phyloP scores from a whole-genome alignment of 192 early-diverging fungal genomes.

The Coemansia sp. region DNA sequence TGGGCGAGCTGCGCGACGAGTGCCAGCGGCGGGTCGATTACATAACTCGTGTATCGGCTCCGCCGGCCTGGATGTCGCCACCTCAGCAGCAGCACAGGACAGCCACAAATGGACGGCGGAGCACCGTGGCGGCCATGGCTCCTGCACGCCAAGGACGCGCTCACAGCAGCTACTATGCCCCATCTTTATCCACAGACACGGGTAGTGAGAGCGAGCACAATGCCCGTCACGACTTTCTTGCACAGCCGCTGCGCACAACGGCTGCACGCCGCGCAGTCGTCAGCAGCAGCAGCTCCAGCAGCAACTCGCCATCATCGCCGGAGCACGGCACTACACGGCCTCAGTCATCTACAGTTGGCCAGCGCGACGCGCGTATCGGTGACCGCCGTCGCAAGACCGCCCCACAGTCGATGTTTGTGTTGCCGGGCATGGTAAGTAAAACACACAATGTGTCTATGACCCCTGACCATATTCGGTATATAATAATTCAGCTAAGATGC shows the following conservation, averaged over 20 bases:
- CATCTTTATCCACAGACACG: neutral
- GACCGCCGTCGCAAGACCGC: constrained; percentile 38
- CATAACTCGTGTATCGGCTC: constrained; percentile 41
- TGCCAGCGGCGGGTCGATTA: constrained; percentile 45
- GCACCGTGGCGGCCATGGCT: neutral
- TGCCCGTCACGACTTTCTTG: constrained; percentile 1
- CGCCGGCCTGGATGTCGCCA: constrained; percentile 33
- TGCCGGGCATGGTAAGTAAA: constrained; percentile 33
- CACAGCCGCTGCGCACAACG: neutral
- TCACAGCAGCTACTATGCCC: too few relatives aligned
- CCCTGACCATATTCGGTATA: too few relatives aligned
- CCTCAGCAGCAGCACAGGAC: constrained; percentile 18
- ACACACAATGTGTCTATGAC: neutral
- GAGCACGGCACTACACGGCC: neutral
- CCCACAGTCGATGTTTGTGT: constrained; percentile 37
- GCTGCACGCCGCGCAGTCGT: constrained; percentile 2
- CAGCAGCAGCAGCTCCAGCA: constrained; percentile 1
- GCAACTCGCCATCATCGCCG: constrained; percentile 1
- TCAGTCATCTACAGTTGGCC: constrained; percentile 9
- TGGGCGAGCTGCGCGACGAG: constrained; percentile 46
- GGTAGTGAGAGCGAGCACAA: constrained; percentile 9
- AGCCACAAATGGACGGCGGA: constrained; percentile 1
- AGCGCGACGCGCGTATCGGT: constrained; percentile 13
- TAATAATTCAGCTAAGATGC: too few relatives aligned
- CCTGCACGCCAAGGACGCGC: neutral